Conservation (phyloP, 129 eudicot genomes). For the Rutidosis leptorrhynchoides region DNA sequence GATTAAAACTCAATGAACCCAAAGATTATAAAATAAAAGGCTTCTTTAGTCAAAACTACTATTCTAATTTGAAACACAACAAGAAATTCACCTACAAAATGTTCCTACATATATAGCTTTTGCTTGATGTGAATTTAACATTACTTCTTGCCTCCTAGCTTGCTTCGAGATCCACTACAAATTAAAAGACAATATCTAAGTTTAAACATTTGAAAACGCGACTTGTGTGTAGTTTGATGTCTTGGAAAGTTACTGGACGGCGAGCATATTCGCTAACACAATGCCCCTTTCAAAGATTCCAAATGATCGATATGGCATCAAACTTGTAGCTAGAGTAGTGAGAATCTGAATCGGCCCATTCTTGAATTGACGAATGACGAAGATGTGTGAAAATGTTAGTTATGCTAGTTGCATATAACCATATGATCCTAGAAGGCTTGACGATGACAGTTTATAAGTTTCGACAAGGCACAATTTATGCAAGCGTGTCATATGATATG, state of each 20-base stretch:
- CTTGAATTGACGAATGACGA: neutral
- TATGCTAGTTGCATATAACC: neutral
- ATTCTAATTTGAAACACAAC: constrained; percentile 12
- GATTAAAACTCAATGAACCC: constrained; percentile 15
- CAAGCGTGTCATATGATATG: neutral
- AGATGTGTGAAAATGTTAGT: neutral
- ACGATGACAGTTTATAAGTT: neutral
- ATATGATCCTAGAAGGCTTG: neutral
- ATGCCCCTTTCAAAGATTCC: too few relatives aligned
- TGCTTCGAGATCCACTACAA: constrained; percentile 28
- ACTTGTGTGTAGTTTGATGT: too few relatives aligned
- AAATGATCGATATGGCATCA: neutral
- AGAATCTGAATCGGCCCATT: neutral
- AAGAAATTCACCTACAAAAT: neutral
- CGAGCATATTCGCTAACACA: too few relatives aligned
- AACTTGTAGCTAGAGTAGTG: neutral
- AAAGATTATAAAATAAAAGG: constrained; percentile 21
- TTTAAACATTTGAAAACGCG: too few relatives aligned
- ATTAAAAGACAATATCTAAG: too few relatives aligned
- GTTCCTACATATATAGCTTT: constrained; percentile 28
- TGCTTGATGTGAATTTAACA: constrained; percentile 32
- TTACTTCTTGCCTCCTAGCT: constrained; percentile 21
- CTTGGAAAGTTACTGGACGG: too few relatives aligned
- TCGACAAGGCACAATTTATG: neutral
- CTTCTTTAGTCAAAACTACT: constrained; percentile 22